These are phyloP conservation scores for Kurtzmaniella natalensis DNA, from an alignment of 1,139 yeast species.

Conservation along the genomic window DNA sequence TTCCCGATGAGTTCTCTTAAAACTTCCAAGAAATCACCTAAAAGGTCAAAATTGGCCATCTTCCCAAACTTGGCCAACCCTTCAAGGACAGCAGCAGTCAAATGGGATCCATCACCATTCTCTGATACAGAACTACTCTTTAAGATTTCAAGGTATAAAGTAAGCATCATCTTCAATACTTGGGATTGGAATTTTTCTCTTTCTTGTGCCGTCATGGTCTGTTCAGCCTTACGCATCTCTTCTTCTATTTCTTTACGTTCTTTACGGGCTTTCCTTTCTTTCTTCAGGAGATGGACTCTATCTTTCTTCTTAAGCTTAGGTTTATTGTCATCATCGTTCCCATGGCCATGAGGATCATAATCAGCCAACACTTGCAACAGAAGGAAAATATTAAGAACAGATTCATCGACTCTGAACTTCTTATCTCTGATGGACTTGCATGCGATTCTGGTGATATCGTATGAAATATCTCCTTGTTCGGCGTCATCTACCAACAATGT, in stretches of 20 bases:
- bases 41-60: constrained; percentile 84
- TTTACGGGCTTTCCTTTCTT: constrained; percentile 80
- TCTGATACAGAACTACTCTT: constrained; percentile 41
- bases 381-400: constrained; percentile 69
- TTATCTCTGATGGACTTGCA: constrained; percentile 70
- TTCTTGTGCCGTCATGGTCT: constrained; percentile 80
- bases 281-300: constrained; percentile 82
- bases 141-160: constrained; percentile 73
- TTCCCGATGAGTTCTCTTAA: constrained; percentile 71
- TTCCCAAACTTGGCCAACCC: constrained; percentile 89
- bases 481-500: constrained; percentile 63
- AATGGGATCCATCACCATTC: constrained; percentile 40
- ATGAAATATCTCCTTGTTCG: constrained; percentile 73
- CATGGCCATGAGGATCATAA: constrained; percentile 60
- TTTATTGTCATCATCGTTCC: constrained; percentile 36
- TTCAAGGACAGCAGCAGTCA: constrained; percentile 85
- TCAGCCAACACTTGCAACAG: constrained; percentile 74
- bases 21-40: constrained; percentile 90
- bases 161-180: constrained; percentile 66
- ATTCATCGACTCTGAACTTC: constrained; percentile 77
- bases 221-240: constrained; percentile 84
- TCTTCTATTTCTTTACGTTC: constrained; percentile 85
- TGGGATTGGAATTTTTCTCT: constrained; percentile 83
- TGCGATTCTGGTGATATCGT: constrained; percentile 64
- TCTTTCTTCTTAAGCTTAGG: constrained; percentile 73